These are phyloP conservation scores for Mimosa pudica DNA, from an alignment of 306 rosid genomes.

Conservation along the genomic window DNA sequence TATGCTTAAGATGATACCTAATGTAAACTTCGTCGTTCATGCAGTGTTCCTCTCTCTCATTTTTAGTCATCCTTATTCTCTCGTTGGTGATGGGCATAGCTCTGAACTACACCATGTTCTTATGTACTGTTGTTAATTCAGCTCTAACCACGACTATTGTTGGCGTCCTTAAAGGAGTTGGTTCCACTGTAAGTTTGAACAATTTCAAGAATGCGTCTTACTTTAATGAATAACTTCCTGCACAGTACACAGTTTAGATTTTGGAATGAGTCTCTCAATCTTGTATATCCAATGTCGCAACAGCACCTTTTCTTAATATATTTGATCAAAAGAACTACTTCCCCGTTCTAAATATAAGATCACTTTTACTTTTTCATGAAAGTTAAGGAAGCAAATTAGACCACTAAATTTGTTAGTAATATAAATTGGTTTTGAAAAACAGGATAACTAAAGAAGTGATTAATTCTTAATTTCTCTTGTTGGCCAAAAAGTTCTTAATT, in stretches of 20 bases:
- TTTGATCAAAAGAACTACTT: too few species aligned
- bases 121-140: constrained; percentile 92
- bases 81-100: constrained; percentile 89
- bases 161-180: constrained; percentile 98
- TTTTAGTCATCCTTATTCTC: constrained; percentile 71
- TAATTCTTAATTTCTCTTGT: too few species aligned
- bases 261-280: constrained; percentile 12
- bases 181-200: constrained; percentile 72
- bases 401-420: too few species aligned
- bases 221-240: constrained; percentile 29
- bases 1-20: constrained; percentile 26
- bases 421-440: too few species aligned
- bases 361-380: too few species aligned
- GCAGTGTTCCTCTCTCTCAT: constrained; percentile 84
- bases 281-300: neutral
- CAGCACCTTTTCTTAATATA: constrained; percentile 12
- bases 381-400: too few species aligned
- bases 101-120: constrained; percentile 98
- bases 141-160: constrained; percentile 94
- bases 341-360: too few species aligned
- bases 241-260: constrained; percentile 11
- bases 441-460: too few species aligned
- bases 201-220: neutral
- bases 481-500: too few species aligned
- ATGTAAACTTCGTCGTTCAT: constrained; percentile 21